Evolutionary conservation across 2,329 filamentous ascomycete genomes (phyloP), one percentile per base, ranked within the genome.

Genomic region (Colletotrichum kahawae): DNA sequence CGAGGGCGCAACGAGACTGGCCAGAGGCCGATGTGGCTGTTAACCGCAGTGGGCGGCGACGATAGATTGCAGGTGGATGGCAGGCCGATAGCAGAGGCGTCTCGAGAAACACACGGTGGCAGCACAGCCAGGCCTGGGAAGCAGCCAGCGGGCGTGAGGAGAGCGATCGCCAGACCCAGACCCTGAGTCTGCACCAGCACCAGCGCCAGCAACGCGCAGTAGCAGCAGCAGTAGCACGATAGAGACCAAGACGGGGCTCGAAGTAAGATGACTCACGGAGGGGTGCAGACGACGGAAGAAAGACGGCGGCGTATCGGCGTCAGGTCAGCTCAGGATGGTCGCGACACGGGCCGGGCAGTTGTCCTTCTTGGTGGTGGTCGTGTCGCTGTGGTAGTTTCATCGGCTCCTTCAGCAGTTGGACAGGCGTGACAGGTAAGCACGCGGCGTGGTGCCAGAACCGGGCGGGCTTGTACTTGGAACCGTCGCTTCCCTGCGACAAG

Each of bases 331-430:
- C 21, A 56, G 38, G 43, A 62, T 43, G 63, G 72, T 67, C 72
- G 62, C 63, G 29, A 75, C 72, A 69, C 69, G 69, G 69, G 69
- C 69, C 72, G 69, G 57, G 21, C 36, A 21, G n/a, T 67, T 59
- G 67, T 38, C 56, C 54, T 21, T 69, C 67, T 54, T 67, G 31
- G 57, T 60, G 57, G 54, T 24, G 14, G 21, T 57, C 13, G 54
- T 18, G 54, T 57, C 43, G 54, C 29, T 57, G 54, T 57, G 54
- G 54, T 69, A 27, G 34, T 69, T 48, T 43, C 57, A 27, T 16
- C 68, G 67, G 62, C 63, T 34, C 34, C 34, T 51, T 2, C 67
- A 69, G 67, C 67, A 29, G 67, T 69, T 31, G 67, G 43, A 51
- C n/a, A 51, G 43, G 43, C 43, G 43, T 51, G 43, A 51, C 43